phyloP scores from a whole-genome alignment of 2,329 filamentous ascomycete species.

The Colletotrichum sp. region DNA sequence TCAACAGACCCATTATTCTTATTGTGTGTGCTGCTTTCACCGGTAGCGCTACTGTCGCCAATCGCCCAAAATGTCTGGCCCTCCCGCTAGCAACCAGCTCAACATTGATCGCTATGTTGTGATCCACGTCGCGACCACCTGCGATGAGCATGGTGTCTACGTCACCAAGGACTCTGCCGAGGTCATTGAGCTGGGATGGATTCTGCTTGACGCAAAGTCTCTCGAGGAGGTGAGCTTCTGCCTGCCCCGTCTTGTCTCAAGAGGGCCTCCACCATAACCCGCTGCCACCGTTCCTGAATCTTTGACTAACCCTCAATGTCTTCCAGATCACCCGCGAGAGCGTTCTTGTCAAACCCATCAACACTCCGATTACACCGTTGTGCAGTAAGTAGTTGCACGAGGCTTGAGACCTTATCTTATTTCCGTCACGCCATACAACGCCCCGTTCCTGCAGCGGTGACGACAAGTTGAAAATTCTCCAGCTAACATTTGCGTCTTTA shows the following conservation, averaged over 20 bases:
- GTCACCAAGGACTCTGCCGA: constrained; percentile 99
- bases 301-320: constrained; percentile 16
- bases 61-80: constrained; percentile 43
- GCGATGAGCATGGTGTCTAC: constrained; percentile 98
- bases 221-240: constrained; percentile 82
- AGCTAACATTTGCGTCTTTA: constrained; percentile 43
- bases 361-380: constrained; percentile 96
- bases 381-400: constrained; percentile 79
- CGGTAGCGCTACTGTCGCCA: constrained; percentile 20
- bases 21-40: constrained; percentile 17
- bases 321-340: constrained; percentile 89
- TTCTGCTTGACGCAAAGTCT: constrained; percentile 88
- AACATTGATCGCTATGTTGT: constrained; percentile 96
- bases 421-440: constrained; percentile 13
- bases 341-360: constrained; percentile 96
- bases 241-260: background rate
- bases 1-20: constrained; percentile 10
- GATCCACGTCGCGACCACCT: constrained; percentile 98
- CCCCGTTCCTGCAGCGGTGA: constrained; percentile 6
- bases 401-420: constrained; percentile 7
- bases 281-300: constrained; percentile 15
- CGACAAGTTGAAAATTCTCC: constrained; percentile 28
- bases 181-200: constrained; percentile 99
- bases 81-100: constrained; percentile 59
- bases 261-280: background rate